These are phyloP conservation scores for Fusarium zealandicum DNA, from an alignment of 2,329 filamentous ascomycete species.

Conservation along the genomic window DNA sequence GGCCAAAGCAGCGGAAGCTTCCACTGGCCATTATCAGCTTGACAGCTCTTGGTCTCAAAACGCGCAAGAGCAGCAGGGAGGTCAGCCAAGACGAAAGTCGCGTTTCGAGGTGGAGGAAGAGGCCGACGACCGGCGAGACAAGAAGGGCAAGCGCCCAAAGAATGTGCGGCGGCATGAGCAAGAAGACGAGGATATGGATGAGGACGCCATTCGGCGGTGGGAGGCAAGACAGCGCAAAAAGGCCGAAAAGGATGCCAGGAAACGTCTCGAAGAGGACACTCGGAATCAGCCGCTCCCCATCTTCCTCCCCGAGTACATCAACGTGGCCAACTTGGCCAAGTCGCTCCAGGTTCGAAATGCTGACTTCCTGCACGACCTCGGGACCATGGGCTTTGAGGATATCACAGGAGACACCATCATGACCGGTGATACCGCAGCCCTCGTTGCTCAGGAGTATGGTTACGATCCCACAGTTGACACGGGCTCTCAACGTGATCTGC, in stretches of 20 bases:
- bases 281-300: constrained; percentile 63
- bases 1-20: neutral
- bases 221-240: constrained; percentile 52
- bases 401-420: constrained; percentile 83
- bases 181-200: constrained; percentile 50
- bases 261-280: constrained; percentile 50
- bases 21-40: constrained; percentile 1
- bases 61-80: constrained; percentile 12
- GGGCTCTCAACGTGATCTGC: constrained; percentile 73
- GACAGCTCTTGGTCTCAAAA: constrained; percentile 1
- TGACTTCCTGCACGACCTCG: constrained; percentile 76
- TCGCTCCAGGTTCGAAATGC: constrained; percentile 75
- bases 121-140: constrained; percentile 26
- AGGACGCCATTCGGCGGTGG: constrained; percentile 47
- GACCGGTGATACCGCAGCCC: constrained; percentile 86
- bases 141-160: constrained; percentile 39
- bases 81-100: constrained; percentile 40
- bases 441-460: constrained; percentile 92
- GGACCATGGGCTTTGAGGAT: constrained; percentile 88
- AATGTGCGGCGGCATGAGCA: constrained; percentile 33
- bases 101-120: constrained; percentile 44
- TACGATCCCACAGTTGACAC: constrained; percentile 82
- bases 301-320: constrained; percentile 89
- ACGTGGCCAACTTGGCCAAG: constrained; percentile 79
- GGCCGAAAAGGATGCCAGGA: constrained; percentile 52